Evolutionary conservation across 345 rosid genomes (phyloP).

Genomic region (Arabidopsis arenosa): DNA sequence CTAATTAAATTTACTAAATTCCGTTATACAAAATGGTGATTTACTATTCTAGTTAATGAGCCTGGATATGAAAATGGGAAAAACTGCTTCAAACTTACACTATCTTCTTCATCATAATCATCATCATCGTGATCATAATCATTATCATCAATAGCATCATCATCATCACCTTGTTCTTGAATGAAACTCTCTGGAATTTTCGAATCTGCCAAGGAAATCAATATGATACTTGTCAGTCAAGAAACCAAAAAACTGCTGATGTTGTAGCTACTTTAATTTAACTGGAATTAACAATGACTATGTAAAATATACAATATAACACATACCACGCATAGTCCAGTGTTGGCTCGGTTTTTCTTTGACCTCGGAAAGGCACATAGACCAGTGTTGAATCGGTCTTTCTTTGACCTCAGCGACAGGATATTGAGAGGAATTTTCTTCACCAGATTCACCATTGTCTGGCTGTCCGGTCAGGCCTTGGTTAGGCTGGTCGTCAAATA

Average conservation of each 20-base stretch:
- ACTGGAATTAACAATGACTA: not conserved
- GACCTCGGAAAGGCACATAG: not conserved
- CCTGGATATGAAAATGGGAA: not conserved
- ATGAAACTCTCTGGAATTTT: conserved; percentile 16
- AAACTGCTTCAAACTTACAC: conserved; percentile 2
- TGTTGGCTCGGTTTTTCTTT: not conserved
- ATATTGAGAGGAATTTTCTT: conserved; percentile 1
- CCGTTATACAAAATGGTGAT: not conserved
- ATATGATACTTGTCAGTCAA: conserved; percentile 21
- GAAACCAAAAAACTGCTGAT: conserved; percentile 5
- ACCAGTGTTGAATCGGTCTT: conserved; percentile 19
- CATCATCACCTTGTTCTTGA: not conserved
- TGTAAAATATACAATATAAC: not conserved
- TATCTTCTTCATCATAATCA: not conserved
- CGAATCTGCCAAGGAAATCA: conserved; percentile 7
- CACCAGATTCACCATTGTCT: conserved; percentile 8
- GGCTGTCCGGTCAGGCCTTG: conserved; percentile 11
- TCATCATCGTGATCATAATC: too few relatives aligned
- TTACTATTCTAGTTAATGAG: not conserved
- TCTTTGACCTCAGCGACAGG: conserved; percentile 16
- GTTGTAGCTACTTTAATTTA: not conserved
- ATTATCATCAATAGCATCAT: not conserved
- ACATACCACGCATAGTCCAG: conserved; percentile 32
- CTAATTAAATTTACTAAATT: not conserved
- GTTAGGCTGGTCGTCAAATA: not conserved